phyloP scores from a whole-genome alignment of 805 yeast species.

The Yarrowia divulgata region DNA sequence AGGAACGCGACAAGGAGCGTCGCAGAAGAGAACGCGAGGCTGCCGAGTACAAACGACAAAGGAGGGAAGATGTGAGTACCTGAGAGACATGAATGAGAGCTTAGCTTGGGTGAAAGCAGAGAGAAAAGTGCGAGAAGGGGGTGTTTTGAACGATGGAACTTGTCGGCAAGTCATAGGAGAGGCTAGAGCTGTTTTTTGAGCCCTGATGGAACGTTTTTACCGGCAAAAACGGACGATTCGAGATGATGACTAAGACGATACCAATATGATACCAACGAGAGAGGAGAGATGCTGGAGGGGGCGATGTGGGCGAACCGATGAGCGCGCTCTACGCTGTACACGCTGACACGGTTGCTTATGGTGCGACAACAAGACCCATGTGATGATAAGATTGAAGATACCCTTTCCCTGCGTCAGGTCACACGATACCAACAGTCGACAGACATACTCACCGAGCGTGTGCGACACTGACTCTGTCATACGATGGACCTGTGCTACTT shows the following conservation, averaged over 20 bases:
- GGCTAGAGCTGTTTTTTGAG: background rate
- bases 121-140: background rate
- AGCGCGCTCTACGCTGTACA: rapidly evolving
- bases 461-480: no score
- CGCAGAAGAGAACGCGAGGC: constrained; percentile 46
- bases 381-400: background rate
- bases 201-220: background rate
- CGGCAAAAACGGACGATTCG: background rate
- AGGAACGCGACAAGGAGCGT: constrained; percentile 46
- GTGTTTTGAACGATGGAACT: background rate
- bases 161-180: no score
- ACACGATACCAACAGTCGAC: background rate
- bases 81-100: background rate
- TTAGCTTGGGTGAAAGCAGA: background rate
- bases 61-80: constrained; percentile 40
- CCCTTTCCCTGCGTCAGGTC: background rate
- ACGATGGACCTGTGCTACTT: background rate
- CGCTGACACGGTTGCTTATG: background rate
- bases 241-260: constrained; percentile 18
- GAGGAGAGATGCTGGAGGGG: background rate
- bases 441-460: no score
- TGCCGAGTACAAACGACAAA: constrained; percentile 45
- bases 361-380: background rate
- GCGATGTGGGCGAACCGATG: background rate
- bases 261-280: background rate